Evolutionary conservation across 495 filamentous ascomycete species (phyloP).

Genomic region (Penicillium herquei): DNA sequence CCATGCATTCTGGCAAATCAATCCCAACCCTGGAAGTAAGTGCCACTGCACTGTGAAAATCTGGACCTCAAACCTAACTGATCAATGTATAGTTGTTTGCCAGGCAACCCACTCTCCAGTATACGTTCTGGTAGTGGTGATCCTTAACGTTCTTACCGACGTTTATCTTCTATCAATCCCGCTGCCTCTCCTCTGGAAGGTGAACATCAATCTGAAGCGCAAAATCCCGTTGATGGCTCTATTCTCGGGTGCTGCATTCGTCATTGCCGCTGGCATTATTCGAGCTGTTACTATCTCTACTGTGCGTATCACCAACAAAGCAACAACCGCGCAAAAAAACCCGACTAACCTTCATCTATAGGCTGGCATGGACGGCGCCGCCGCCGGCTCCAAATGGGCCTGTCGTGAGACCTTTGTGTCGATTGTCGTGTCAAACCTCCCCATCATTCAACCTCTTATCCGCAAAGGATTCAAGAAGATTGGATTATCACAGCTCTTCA

Average conservation of each 20-base stretch:
- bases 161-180: constrained; percentile 53
- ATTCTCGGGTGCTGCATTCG: constrained; percentile 56
- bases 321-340: not conserved
- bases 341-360: not conserved
- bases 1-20: constrained; percentile 50
- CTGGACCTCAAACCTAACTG: constrained; percentile 5
- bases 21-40: constrained; percentile 50
- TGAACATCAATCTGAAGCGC: constrained; percentile 40
- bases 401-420: constrained; percentile 58
- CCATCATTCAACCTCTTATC: constrained; percentile 54
- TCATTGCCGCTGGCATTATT: constrained; percentile 54
- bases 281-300: constrained; percentile 52
- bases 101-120: constrained; percentile 35
- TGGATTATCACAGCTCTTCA: constrained; percentile 31
- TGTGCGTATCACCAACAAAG: constrained; percentile 23
- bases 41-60: not conserved
- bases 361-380: constrained; percentile 34
- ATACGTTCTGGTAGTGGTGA: constrained; percentile 34
- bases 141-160: constrained; percentile 50
- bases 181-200: constrained; percentile 49
- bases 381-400: constrained; percentile 52
- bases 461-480: constrained; percentile 30
- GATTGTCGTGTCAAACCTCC: constrained; percentile 53
- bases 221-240: constrained; percentile 50
- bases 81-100: constrained; percentile 32